A percentile compares a stretch with the other conserved stretches of the same genome.
Evolutionary conservation across 2,329 filamentous ascomycete genomes (phyloP).

Genomic region (Didymella exigua): DNA sequence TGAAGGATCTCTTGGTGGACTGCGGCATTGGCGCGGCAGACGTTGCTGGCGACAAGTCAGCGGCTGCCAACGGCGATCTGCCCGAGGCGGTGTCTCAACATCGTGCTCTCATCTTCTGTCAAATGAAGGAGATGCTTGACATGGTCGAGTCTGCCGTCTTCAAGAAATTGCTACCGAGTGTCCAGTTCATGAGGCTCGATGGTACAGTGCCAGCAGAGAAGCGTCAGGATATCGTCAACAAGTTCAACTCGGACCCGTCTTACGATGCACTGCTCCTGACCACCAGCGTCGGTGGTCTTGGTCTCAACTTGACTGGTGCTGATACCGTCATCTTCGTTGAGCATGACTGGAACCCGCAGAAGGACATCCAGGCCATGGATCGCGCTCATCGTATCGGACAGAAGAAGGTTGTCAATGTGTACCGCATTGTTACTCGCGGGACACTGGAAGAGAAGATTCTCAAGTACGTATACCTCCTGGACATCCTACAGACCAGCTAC

Average conservation of each 20-base stretch:
- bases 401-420: slow-evolving; percentile 99
- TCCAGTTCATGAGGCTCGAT: slow-evolving; percentile 93
- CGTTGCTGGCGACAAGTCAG: slow-evolving; percentile 52
- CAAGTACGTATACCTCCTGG: slow-evolving; percentile 58
- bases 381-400: slow-evolving; percentile 97
- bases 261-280: slow-evolving; percentile 94
- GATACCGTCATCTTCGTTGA: slow-evolving; percentile 99
- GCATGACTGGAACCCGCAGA: slow-evolving; percentile 99
- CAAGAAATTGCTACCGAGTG: slow-evolving; percentile 85
- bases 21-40: slow-evolving; percentile 82
- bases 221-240: slow-evolving; percentile 97
- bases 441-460: slow-evolving; percentile 99
- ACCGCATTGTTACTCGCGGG: slow-evolving; percentile 92
- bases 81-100: slow-evolving; percentile 91
- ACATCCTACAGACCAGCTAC: not conserved
- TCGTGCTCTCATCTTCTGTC: slow-evolving; percentile 94
- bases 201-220: slow-evolving; percentile 90
- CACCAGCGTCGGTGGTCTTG: slow-evolving; percentile 91
- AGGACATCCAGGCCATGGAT: slow-evolving; percentile 98
- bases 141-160: slow-evolving; percentile 97
- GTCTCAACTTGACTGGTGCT: slow-evolving; percentile 92
- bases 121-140: slow-evolving; percentile 99
- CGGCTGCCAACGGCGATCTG: slow-evolving; percentile 59
- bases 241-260: slow-evolving; percentile 96
- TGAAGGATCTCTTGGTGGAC: slow-evolving; percentile 94